Conservation (phyloP, 129 eudicot species). For the sunflower (Helianthus annuus) region HanXRQr2.0-SUNRISE NC_035442.2:124382377-124382876, state of each 20-base stretch:
- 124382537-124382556: background rate
- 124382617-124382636: too few species aligned
- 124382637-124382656: too few species aligned
- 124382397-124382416: background rate
- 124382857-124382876: background rate
- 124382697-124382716: too few species aligned
- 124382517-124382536: background rate
- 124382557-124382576: background rate
- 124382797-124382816: background rate
- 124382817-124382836: background rate
- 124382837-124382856: too few species aligned
- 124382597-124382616: background rate
- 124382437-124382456: background rate
- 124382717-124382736: too few species aligned
- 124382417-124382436: background rate
- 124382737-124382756: background rate
- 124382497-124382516: background rate
- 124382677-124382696: too few species aligned
- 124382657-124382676: background rate
- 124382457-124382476: background rate
- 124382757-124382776: background rate
- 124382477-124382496: background rate
- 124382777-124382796: background rate
- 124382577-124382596: background rate
- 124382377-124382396: background rate